phyloP scores from a whole-genome alignment of 148 eudicot genomes.

The Beta vulgaris region DNA sequence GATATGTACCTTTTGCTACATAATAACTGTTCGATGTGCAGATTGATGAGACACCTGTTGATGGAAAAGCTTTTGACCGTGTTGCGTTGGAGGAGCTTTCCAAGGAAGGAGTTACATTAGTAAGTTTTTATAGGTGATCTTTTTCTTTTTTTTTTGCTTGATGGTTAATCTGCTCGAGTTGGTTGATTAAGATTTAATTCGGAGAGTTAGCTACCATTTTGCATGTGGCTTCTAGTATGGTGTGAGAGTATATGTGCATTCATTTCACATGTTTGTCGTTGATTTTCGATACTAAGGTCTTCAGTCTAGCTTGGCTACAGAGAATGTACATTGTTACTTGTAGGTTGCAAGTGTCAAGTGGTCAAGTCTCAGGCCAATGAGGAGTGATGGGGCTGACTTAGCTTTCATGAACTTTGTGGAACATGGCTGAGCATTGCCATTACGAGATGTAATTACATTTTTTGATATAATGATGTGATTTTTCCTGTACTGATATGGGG shows the following conservation, averaged over 20 bases:
- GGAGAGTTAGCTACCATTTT: neutral
- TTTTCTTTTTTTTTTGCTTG: neutral
- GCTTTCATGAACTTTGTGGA: neutral
- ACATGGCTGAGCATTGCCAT: neutral
- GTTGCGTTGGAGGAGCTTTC: conserved; percentile 85
- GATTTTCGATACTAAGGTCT: neutral
- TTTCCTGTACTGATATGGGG: neutral
- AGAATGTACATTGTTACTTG: neutral
- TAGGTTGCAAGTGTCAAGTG: neutral
- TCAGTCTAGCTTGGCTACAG: conserved; percentile 4
- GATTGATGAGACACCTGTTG: conserved; percentile 94
- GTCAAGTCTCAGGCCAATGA: neutral
- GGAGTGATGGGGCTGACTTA: neutral
- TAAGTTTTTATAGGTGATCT: conserved; percentile 39
- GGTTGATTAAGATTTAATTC: neutral
- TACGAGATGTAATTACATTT: neutral
- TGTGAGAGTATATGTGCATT: neutral
- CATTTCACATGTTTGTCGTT: neutral
- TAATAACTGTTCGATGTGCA: conserved; percentile 31
- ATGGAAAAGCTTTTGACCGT: conserved; percentile 89
- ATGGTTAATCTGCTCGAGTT: neutral
- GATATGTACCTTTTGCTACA: neutral
- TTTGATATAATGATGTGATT: neutral
- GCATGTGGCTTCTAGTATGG: neutral
- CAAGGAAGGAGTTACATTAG: conserved; percentile 96